Evolutionary conservation across 306 rosid genomes (phyloP).

Genomic region (Lagenaria siceraria): DNA sequence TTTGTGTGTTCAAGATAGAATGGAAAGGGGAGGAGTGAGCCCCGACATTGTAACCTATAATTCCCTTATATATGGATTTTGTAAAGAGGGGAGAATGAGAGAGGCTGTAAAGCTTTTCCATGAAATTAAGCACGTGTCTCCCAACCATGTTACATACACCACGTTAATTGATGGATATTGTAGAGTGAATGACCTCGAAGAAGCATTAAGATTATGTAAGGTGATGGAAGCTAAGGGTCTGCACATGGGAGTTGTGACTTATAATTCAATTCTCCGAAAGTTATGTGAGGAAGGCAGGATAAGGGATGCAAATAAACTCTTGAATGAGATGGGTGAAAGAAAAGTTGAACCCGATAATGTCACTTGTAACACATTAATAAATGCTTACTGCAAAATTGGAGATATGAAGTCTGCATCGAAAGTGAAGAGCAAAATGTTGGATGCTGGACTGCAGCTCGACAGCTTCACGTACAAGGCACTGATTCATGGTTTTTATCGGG

Average conservation of each 20-base stretch:
- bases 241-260: conserved; percentile 66
- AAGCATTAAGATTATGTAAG: conserved; percentile 47
- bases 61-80: conserved; percentile 67
- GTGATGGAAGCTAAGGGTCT: conserved; percentile 61
- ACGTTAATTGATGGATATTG: conserved; percentile 80
- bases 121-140: conserved; percentile 44
- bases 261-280: conserved; percentile 67
- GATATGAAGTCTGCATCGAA: conserved; percentile 66
- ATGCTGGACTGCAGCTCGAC: conserved; percentile 60
- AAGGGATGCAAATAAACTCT: conserved; percentile 66
- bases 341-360: conserved; percentile 64
- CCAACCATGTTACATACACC: conserved; percentile 68
- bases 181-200: conserved; percentile 50
- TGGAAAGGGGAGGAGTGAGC: conserved; percentile 62
- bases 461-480: conserved; percentile 67
- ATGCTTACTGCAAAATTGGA: conserved; percentile 77
- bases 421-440: conserved; percentile 67
- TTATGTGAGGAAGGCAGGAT: conserved; percentile 71
- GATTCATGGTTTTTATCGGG: conserved; percentile 69
- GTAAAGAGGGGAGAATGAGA: conserved; percentile 78
- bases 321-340: conserved; percentile 69
- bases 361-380: conserved; percentile 81
- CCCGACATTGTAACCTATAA: conserved; percentile 70
- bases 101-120: conserved; percentile 68
- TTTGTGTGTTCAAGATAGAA: conserved; percentile 52